Base-by-base conservation (phyloP, 495 filamentous ascomycete species). In the Xylaria grammica region DNA sequence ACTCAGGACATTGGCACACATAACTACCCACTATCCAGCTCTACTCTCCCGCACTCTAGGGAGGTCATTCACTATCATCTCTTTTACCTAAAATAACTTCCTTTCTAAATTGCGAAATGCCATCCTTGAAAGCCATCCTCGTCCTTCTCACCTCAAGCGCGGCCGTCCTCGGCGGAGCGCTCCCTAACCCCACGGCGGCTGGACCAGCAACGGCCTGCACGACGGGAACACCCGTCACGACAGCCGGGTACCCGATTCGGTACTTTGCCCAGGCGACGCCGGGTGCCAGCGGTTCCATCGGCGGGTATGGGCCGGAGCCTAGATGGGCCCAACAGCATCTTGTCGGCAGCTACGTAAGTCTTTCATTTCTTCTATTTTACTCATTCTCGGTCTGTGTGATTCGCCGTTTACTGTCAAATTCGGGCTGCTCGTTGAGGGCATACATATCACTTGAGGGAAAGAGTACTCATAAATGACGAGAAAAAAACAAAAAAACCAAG, bases 241-340 rank as follows among this genome's bases (percentile, higher is more conserved):
- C 71, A 24, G 66, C 69, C 13, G 71, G 71, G 19, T 73, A 71
- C 34, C 66, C 71, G 36, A 73, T 73, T 44, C 45, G 19, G 54
- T 71, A 65, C 55, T 63, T 55, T 13, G 63, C 63, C 4, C 62
- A 56, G 19, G 71, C 65, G 17, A 48, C 66, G n/a, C 71, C 71
- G 8, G 22, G 34, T 19, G 57, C 71, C 1, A 54, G 15, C 3
- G 22, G n/a, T 4, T 73, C 69, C 44, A 9, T 51, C n/a, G 19
- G 44, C 2, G 71, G 71, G 0, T 73, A 73, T 34, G 58, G 68
- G 65, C 71, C 71, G 10, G 63, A 64, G 30, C 27, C 50, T n/a
- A 51, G 27, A 15, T 73, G 71, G 71, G 36, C 69, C 4, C 26
- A 61, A 22, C 54, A 60, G 10, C 71, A 73, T 20, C 56, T 66